These are phyloP conservation scores for Coniosporium tulheliwenetii DNA, from an alignment of 2,329 filamentous ascomycete genomes.

Conservation along the genomic window DNA sequence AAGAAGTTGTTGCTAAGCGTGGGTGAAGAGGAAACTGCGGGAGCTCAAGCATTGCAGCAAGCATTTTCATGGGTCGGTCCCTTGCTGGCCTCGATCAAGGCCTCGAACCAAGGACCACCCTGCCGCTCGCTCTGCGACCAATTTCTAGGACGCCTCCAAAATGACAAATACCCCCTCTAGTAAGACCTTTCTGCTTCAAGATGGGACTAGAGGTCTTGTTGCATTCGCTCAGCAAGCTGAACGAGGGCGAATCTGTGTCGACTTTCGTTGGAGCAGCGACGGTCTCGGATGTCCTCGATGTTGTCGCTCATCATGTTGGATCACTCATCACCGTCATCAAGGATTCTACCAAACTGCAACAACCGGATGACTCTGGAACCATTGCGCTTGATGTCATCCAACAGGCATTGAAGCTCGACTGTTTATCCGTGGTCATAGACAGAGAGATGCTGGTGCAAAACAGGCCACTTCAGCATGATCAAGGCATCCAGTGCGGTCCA, in stretches of 20 bases:
- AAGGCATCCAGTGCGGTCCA: conserved; percentile 53
- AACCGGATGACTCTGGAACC: conserved; percentile 18
- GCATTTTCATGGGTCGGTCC: conserved; percentile 65
- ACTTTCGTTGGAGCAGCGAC: conserved; percentile 17
- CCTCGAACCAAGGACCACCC: conserved; percentile 61
- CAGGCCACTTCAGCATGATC: conserved; percentile 47
- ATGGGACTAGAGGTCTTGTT: conserved; percentile 45
- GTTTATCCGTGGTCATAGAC: conserved; percentile 53
- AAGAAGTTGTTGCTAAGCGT: conserved; percentile 39
- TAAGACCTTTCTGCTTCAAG: conserved; percentile 45
- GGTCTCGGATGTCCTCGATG: conserved; percentile 43
- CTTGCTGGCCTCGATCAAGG: conserved; percentile 63
- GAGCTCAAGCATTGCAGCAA: conserved; percentile 40
- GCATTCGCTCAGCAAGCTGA: conserved; percentile 1
- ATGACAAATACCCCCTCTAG: conserved; percentile 37
- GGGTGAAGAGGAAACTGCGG: conserved; percentile 34
- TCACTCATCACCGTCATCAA: conserved; percentile 18
- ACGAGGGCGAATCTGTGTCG: background rate
- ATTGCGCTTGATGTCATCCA: conserved; percentile 50
- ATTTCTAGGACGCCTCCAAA: conserved; percentile 51
- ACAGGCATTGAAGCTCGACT: conserved; percentile 53
- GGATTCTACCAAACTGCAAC: conserved; percentile 11
- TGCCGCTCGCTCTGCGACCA: conserved; percentile 66
- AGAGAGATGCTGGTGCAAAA: conserved; percentile 48
- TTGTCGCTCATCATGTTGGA: conserved; percentile 43